These are phyloP conservation scores for Backusella macrospora DNA, from an alignment of 192 early-diverging fungal species.

Conservation along the genomic window DNA sequence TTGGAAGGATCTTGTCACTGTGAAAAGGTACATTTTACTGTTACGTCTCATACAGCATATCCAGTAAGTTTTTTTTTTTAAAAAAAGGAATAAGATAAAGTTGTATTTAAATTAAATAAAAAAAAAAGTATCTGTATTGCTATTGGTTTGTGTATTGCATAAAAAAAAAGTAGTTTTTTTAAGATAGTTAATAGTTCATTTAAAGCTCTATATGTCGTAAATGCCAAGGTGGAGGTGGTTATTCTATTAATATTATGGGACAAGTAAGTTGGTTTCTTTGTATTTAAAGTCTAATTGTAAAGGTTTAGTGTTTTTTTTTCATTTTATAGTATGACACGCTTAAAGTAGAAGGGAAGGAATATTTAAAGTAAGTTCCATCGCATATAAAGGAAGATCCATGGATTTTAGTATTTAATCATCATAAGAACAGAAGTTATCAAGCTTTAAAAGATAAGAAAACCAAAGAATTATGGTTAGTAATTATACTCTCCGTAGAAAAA, in stretches of 20 bases:
- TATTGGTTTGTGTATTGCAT: conserved; percentile 44
- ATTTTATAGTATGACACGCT: conserved; percentile 34
- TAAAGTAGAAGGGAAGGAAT: conserved; percentile 38
- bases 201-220: conserved; percentile 66
- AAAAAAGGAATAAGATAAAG: not conserved
- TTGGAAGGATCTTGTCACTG: conserved; percentile 68
- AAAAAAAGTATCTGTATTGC: conserved; percentile 51
- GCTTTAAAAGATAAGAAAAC: conserved; percentile 41
- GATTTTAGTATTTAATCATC: not conserved
- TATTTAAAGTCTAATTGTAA: not conserved
- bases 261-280: conserved; percentile 18
- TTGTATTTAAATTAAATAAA: conserved; percentile 1
- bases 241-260: conserved; percentile 59
- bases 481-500: not conserved
- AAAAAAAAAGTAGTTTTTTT: not conserved
- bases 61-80: conserved; percentile 40
- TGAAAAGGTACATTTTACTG: conserved; percentile 55
- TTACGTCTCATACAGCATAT: conserved; percentile 50
- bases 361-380: conserved; percentile 24
- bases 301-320: not conserved
- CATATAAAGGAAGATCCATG: not conserved
- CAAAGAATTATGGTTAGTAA: conserved; percentile 31
- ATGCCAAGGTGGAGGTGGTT: conserved; percentile 62
- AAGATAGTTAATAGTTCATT: not conserved
- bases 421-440: conserved; percentile 26